Percentiles rank a stretch among this genome's conserved stretches.
phyloP scores from a whole-genome alignment of 495 filamentous ascomycete species.

The Penicillium roqueforti region DNA sequence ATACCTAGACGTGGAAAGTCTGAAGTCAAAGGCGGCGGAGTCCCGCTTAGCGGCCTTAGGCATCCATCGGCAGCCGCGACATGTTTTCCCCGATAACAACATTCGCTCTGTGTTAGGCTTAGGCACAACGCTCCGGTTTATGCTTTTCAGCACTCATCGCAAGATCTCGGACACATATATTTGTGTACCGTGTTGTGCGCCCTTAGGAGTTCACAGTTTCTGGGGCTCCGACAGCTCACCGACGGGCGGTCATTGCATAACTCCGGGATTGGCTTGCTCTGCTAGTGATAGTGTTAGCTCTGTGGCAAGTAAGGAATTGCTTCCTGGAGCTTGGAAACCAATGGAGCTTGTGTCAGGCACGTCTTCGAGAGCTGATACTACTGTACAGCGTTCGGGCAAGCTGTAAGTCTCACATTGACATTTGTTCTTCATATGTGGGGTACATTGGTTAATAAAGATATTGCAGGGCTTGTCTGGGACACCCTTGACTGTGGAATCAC shows the following conservation, averaged over 20 bases:
- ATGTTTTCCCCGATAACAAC: constrained; percentile 12
- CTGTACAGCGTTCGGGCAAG: neutral
- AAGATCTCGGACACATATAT: neutral
- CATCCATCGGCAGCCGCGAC: constrained; percentile 3
- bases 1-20: neutral
- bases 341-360: neutral
- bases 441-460: neutral
- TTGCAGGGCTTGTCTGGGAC: neutral
- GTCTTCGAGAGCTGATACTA: neutral
- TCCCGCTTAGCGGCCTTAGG: constrained; percentile 5
- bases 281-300: neutral
- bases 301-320: neutral
- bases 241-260: neutral
- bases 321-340: neutral
- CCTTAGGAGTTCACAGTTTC: neutral
- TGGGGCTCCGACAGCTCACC: neutral
- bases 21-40: constrained; percentile 3
- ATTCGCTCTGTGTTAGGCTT: neutral
- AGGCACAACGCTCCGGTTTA: neutral
- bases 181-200: neutral
- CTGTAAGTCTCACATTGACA: neutral
- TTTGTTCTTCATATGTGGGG: neutral
- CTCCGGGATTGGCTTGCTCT: neutral
- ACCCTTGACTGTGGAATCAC: neutral
- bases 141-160: neutral